phyloP scores from a whole-genome alignment of 2,329 filamentous ascomycete genomes.

The Trichoderma polysporum region DNA sequence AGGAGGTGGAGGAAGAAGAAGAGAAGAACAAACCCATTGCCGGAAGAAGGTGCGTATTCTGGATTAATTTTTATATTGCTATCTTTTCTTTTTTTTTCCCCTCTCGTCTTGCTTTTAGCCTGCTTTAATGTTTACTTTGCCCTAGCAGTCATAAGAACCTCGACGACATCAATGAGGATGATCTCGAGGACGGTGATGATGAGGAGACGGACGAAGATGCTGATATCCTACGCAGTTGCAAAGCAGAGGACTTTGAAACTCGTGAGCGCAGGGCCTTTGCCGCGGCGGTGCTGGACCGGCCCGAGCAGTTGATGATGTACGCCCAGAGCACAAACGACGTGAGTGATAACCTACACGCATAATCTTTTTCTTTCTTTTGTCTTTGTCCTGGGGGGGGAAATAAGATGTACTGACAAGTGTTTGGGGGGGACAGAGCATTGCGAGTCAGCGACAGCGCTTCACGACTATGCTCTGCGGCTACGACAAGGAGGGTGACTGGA shows the following conservation, averaged over 20 bases:
- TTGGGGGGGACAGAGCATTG: slow-evolving; percentile 49
- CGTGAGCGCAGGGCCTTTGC: slow-evolving; percentile 50
- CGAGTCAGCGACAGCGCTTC: slow-evolving; percentile 56
- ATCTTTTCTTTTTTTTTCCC: neutral
- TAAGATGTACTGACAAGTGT: neutral
- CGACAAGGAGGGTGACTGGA: slow-evolving; percentile 31
- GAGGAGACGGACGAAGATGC: neutral
- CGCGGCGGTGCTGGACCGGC: slow-evolving; percentile 53
- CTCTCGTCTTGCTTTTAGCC: neutral
- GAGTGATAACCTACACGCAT: slow-evolving; percentile 30
- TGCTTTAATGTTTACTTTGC: neutral
- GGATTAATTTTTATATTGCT: neutral
- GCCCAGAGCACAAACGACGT: slow-evolving; percentile 56
- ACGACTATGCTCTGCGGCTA: slow-evolving; percentile 56
- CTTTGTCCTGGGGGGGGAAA: too few relatives aligned
- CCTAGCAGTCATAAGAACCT: neutral
- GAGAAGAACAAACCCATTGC: neutral
- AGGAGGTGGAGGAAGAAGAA: neutral
- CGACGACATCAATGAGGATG: neutral
- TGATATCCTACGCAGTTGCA: slow-evolving; percentile 7
- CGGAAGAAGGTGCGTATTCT: neutral
- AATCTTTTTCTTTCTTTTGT: neutral
- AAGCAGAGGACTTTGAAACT: slow-evolving; percentile 43
- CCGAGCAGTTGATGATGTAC: slow-evolving; percentile 60
- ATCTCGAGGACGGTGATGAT: slow-evolving; percentile 22